These are phyloP conservation scores for Phoenix roebelenii DNA, from an alignment of 176 grass and related monocot genomes.

Conservation along the genomic window DNA sequence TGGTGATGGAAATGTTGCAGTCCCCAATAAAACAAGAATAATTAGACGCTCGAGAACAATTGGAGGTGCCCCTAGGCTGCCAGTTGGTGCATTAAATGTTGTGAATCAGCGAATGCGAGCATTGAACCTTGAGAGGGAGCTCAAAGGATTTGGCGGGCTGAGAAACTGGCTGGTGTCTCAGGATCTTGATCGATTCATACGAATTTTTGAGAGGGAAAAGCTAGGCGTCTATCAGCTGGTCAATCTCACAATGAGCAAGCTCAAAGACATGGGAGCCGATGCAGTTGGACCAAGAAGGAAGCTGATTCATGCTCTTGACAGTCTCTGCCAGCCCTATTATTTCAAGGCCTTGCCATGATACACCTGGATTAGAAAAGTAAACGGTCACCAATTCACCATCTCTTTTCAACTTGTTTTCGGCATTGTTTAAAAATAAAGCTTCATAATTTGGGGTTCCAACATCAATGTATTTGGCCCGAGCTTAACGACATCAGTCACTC, in stretches of 20 bases:
- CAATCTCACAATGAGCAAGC: slow-evolving; percentile 41
- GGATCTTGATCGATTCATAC: slow-evolving; percentile 33
- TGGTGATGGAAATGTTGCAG: background rate
- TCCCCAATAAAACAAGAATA: background rate
- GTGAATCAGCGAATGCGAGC: slow-evolving; percentile 32
- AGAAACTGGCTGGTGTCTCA: slow-evolving; percentile 39
- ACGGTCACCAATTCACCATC: no score
- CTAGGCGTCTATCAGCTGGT: slow-evolving; percentile 34
- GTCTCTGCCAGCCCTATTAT: slow-evolving; percentile 11
- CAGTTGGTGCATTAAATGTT: slow-evolving; percentile 27
- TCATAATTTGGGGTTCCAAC: no score
- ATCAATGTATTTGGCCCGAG: no score
- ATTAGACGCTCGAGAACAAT: background rate
- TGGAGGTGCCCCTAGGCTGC: background rate
- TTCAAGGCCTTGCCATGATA: background rate
- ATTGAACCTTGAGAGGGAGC: slow-evolving; percentile 23
- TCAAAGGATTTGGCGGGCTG: slow-evolving; percentile 36
- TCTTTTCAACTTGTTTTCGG: no score
- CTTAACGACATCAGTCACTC: no score
- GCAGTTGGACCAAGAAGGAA: slow-evolving; percentile 58
- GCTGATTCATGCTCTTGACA: slow-evolving; percentile 41
- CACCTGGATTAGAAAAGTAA: no score
- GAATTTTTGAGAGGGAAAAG: slow-evolving; percentile 20
- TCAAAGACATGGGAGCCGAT: slow-evolving; percentile 40
- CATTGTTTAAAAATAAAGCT: no score